Evolutionary conservation across 495 filamentous ascomycete species (phyloP).

Genomic region (Parmelia sp.): DNA sequence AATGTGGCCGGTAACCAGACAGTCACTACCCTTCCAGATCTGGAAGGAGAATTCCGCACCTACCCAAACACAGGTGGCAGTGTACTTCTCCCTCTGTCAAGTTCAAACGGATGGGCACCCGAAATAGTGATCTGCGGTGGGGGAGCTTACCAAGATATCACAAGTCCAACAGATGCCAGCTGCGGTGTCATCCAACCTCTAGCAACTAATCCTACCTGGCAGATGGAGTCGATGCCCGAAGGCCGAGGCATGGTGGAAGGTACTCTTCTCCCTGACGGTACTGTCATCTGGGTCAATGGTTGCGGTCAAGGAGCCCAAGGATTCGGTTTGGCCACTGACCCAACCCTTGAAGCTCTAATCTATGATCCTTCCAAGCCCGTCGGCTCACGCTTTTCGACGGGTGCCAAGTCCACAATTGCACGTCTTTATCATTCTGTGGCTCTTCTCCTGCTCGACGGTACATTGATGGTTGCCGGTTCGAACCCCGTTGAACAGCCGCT

Average conservation of each 20-base stretch:
- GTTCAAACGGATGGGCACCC: constrained; percentile 44
- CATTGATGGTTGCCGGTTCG: constrained; percentile 51
- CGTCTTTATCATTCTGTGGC: constrained; percentile 55
- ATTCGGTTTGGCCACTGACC: constrained; percentile 47
- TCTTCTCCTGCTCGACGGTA: constrained; percentile 52
- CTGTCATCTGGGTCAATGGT: constrained; percentile 55
- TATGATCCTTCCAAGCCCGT: constrained; percentile 47
- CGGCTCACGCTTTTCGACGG: constrained; percentile 48
- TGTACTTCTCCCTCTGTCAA: constrained; percentile 51
- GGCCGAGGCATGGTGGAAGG: constrained; percentile 58
- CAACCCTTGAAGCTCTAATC: constrained; percentile 51
- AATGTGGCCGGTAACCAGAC: constrained; percentile 38
- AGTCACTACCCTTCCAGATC: constrained; percentile 45
- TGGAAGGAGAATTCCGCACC: constrained; percentile 53
- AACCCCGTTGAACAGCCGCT: constrained; percentile 55
- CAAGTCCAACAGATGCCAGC: constrained; percentile 50
- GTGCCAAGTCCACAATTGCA: constrained; percentile 43
- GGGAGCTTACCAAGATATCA: constrained; percentile 58
- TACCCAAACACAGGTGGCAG: constrained; percentile 60
- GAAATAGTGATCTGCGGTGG: constrained; percentile 57
- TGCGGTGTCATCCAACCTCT: constrained; percentile 55
- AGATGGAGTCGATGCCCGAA: constrained; percentile 58
- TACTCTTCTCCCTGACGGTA: constrained; percentile 54
- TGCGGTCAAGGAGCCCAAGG: constrained; percentile 52
- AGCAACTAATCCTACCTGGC: constrained; percentile 45